A percentile compares a stretch with the other conserved stretches of the same genome.
Evolutionary conservation across 306 rosid species (phyloP).

Genomic region (Citrullus colocynthis): DNA sequence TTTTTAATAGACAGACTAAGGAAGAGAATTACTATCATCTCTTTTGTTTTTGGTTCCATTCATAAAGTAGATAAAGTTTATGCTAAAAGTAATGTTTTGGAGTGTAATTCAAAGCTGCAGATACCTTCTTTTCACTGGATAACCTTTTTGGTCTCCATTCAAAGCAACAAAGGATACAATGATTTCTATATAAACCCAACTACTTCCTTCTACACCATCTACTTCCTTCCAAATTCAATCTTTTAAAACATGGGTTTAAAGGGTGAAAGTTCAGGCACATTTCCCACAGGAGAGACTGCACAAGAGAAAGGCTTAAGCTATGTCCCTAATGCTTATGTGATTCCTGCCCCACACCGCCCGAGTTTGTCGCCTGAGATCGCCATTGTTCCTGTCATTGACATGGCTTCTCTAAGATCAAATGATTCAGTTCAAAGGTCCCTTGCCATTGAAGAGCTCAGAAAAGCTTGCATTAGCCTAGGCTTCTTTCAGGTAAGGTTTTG

Average conservation of each 20-base stretch:
- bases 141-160: not conserved
- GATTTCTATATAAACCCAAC: constrained; percentile 1
- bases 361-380: constrained; percentile 15
- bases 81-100: not conserved
- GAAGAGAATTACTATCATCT: not conserved
- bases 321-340: constrained; percentile 24
- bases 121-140: not conserved
- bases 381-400: constrained; percentile 24
- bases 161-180: not conserved
- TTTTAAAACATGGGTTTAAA: not conserved
- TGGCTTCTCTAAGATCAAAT: constrained; percentile 15
- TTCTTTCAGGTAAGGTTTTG: constrained; percentile 29
- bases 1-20: not conserved
- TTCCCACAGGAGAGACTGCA: constrained; percentile 21
- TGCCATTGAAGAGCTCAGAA: constrained; percentile 13
- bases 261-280: constrained; percentile 14
- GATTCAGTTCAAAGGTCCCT: constrained; percentile 13
- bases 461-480: constrained; percentile 27
- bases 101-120: not conserved
- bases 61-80: not conserved
- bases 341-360: constrained; percentile 21
- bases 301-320: constrained; percentile 28
- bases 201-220: not conserved
- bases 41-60: not conserved
- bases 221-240: not conserved